These are phyloP conservation scores for Cryphonectria japonica DNA, from an alignment of 2,329 filamentous ascomycete genomes.

Conservation along the genomic window DNA sequence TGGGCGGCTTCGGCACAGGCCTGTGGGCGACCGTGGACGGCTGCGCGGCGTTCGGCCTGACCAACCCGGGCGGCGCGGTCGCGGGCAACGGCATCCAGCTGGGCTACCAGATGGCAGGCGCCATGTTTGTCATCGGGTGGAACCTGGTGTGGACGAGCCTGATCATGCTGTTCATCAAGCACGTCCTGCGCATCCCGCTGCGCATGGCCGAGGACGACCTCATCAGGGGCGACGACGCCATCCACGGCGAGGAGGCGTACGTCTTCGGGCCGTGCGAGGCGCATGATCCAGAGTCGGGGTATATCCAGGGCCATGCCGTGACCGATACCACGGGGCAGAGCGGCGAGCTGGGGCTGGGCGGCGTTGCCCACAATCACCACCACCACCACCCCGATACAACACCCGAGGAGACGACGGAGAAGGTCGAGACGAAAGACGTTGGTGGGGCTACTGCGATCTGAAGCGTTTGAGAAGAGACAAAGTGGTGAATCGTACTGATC, in stretches of 20 bases:
- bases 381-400: background rate
- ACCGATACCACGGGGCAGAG: conserved; percentile 16
- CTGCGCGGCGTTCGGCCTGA: conserved; percentile 49
- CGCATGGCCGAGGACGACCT: conserved; percentile 51
- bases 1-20: conserved; percentile 50
- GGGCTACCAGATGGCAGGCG: conserved; percentile 38
- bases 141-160: conserved; percentile 54
- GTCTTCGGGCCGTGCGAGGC: conserved; percentile 37
- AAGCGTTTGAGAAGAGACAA: background rate
- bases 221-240: conserved; percentile 49
- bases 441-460: conserved; percentile 22
- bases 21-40: conserved; percentile 52
- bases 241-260: conserved; percentile 52
- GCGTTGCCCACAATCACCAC: background rate
- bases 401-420: conserved; percentile 29
- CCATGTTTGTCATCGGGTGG: conserved; percentile 45
- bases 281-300: conserved; percentile 33
- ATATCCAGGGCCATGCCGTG: conserved; percentile 34
- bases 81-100: conserved; percentile 55
- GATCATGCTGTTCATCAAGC: conserved; percentile 55
- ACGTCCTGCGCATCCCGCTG: conserved; percentile 50
- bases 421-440: conserved; percentile 27
- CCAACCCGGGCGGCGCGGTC: conserved; percentile 51
- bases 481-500: background rate
- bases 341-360: conserved; percentile 32